A percentile compares a stretch with the other conserved stretches of the same genome.
Conservation (phyloP, 306 rosid genomes). For the Begonia peltatifolia region DNA sequence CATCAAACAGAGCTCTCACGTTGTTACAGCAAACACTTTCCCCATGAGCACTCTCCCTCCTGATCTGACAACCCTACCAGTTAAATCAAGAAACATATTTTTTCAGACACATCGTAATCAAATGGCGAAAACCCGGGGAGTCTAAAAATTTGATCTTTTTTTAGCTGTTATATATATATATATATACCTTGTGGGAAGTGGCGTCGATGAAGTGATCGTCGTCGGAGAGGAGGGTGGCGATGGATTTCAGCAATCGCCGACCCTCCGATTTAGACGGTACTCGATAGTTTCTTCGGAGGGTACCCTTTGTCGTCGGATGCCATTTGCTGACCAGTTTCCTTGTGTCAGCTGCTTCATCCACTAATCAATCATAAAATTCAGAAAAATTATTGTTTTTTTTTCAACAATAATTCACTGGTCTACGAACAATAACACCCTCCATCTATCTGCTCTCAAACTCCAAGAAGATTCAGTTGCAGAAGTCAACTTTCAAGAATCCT, state of each 20-base stretch:
- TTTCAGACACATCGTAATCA: too few species aligned
- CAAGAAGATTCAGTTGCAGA: too few species aligned
- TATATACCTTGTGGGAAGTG: constrained; percentile 76
- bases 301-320: constrained; percentile 97
- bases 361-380: constrained; percentile 10
- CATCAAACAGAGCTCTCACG: constrained; percentile 92
- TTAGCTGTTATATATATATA: too few species aligned
- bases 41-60: constrained; percentile 95
- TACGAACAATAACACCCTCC: too few species aligned
- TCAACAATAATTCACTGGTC: too few species aligned
- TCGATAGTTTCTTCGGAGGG: constrained; percentile 80
- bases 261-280: constrained; percentile 77
- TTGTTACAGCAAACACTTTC: constrained; percentile 97
- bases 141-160: too few species aligned
- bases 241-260: constrained; percentile 62
- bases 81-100: too few species aligned
- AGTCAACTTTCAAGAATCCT: too few species aligned
- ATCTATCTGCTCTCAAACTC: too few species aligned
- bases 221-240: constrained; percentile 70
- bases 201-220: constrained; percentile 90
- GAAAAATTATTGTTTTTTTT: too few species aligned
- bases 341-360: constrained; percentile 28
- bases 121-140: too few species aligned
- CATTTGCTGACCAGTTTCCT: constrained; percentile 76
- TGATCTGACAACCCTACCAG: constrained; percentile 75